phyloP scores from a whole-genome alignment of 2,329 filamentous ascomycete species.

The Clarireedia paspali region DNA sequence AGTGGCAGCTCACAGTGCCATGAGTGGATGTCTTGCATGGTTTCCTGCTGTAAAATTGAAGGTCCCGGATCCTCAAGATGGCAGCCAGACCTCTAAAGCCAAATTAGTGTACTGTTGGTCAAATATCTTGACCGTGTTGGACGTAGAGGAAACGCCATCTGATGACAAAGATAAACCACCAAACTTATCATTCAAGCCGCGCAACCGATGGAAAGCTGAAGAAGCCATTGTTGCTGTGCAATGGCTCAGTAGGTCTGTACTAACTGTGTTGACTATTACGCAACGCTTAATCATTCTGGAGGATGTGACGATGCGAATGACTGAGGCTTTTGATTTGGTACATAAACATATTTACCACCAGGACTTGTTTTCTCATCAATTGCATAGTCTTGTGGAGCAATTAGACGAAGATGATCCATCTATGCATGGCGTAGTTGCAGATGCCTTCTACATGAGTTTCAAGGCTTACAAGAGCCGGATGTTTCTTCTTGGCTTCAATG shows the following conservation, averaged over 20 bases:
- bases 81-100: conserved; percentile 64
- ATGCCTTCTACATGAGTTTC: conserved; percentile 98
- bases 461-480: conserved; percentile 89
- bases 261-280: conserved; percentile 87
- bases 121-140: conserved; percentile 88
- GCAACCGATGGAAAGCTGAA: conserved; percentile 86
- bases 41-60: conserved; percentile 95
- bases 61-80: conserved; percentile 56
- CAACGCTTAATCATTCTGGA: conserved; percentile 90
- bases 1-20: conserved; percentile 76
- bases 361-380: conserved; percentile 82
- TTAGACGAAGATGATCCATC: conserved; percentile 79
- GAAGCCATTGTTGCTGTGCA: conserved; percentile 95
- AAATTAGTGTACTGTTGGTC: conserved; percentile 99
- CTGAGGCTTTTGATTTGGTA: conserved; percentile 87
- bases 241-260: conserved; percentile 89
- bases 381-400: conserved; percentile 79
- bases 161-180: conserved; percentile 71
- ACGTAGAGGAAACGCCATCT: conserved; percentile 66
- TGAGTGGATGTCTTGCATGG: conserved; percentile 94
- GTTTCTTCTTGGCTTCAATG: conserved; percentile 89
- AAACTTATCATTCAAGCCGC: conserved; percentile 68
- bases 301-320: conserved; percentile 81
- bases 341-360: conserved; percentile 88
- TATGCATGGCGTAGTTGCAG: conserved; percentile 92